Base-by-base conservation (phyloP, 148 eudicot genomes). In the Salicornia ramosissima region DNA sequence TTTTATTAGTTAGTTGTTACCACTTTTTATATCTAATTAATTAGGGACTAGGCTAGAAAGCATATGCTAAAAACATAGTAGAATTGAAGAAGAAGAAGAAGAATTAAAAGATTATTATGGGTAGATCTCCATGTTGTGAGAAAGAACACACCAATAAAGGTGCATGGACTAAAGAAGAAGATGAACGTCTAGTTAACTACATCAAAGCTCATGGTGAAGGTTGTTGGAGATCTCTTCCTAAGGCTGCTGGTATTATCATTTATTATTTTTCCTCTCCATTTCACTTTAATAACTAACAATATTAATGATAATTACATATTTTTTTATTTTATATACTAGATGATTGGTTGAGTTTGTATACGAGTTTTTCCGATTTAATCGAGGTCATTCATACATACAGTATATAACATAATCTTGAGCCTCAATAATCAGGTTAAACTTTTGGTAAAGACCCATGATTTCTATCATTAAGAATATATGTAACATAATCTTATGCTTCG, bases 151-250 rank as follows among this genome's bases (percentile, higher is more conserved):
- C 83, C 3, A 84, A 84, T 73, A 84, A 84, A 81, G 87, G 87
- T 40, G 87, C 87, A 50, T 84, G 87, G 87, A 81, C 87, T 45
- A 81, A 73, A 64, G 87, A 84, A 11, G 87, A 84, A 79, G 87
- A 84, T 67, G 77, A 76, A 1, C 76, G 77, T 22, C 87, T 84
- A 47, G 71, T 84, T n/a, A 61, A 64, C 47, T 80, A 84, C 71
- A 84, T 84, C 67, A 76, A 74, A 64, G 67, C 80, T 57, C 79
- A 84, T 64, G 87, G 87, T 29, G 84, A 84, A 81, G 87, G 87
- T 68, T 84, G 79, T 65, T 84, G 87, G 87, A 67, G 84, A 12
- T 81, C 87, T 64, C 84, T 84, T 40, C 87, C 87, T 43, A 79
- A 81, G 64, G 72, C 84, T 19, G 87, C 87, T 21, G 84, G 87